Base-by-base conservation (phyloP, 208 protist species). In the Perkinsela sp. region DNA sequence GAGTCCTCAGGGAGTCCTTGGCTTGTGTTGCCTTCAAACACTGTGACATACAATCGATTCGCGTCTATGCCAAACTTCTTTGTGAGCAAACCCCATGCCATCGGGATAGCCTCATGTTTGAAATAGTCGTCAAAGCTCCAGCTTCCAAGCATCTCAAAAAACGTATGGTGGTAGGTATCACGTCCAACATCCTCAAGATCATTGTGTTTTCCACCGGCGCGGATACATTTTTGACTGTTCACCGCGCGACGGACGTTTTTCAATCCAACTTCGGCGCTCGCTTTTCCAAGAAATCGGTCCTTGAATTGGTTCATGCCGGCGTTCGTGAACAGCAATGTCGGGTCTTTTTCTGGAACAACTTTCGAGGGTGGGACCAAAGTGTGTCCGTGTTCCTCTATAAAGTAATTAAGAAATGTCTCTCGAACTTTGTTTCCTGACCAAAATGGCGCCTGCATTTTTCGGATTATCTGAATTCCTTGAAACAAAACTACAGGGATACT, bases 81-180 rank as follows among this genome's bases (percentile, higher is more conserved):
- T 16, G 94, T 96, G 28, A 98, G 80, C 66, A 98, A 80, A 73
- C 97, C 93, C 90, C 90, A 98, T 1, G 94, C 85, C 93, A 84
- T 96, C 31, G 32, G 73, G 69, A 98, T 97, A 32, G 93, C 94
- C 68, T 98, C 95, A 68, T 85, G 80, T 79, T 98, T 98, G 81
- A 98, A 98, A 76, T 98, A 98, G 76, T 97, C 92, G 30, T 94
- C 95, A 77, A 98, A 98, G 30, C 90, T 96, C 95, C 95, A 98
- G 71, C 90, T 96, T 66, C 95, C 95, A n/a, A 98, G 85, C 96
- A 98, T 98, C 75, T 98, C 96, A 82, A 98, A 98, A 78, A 98
- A 98, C 31, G 96, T 98, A 81, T 98, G 96, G 79, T 98, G 96
- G 75, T 98, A 98, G 31, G 90, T 95, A 75, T 98, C 95, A 73